Evolutionary conservation across 2,329 filamentous ascomycete genomes (phyloP).

Genomic region (Geosmithia flava): DNA sequence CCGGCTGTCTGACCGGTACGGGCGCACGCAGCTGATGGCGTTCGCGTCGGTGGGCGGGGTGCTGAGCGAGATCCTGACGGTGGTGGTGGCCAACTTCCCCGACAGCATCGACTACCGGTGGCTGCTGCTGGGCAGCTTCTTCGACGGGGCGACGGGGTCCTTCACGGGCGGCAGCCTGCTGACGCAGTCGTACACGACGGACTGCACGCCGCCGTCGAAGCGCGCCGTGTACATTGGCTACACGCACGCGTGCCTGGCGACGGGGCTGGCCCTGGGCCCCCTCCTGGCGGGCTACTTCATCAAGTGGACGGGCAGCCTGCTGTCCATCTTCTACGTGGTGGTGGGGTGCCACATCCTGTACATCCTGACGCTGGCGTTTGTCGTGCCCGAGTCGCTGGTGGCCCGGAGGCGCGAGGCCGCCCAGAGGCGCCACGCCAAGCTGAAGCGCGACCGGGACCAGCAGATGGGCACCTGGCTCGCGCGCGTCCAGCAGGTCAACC

Average conservation of each 20-base stretch:
- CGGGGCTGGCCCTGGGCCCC: constrained; percentile 79
- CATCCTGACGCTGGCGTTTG: constrained; percentile 55
- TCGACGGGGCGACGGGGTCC: constrained; percentile 79
- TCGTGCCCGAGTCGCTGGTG: constrained; percentile 77
- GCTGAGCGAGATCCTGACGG: constrained; percentile 61
- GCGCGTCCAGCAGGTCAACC: constrained; percentile 40
- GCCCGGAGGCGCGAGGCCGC: constrained; percentile 58
- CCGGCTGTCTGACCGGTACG: constrained; percentile 75
- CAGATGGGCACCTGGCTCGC: constrained; percentile 14
- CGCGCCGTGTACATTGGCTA: constrained; percentile 79
- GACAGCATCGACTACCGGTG: constrained; percentile 63
- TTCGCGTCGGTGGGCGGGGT: constrained; percentile 66
- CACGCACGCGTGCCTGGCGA: constrained; percentile 80
- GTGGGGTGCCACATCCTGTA: constrained; percentile 63
- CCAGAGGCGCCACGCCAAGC: constrained; percentile 49
- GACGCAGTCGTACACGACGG: constrained; percentile 76
- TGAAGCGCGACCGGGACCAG: constrained; percentile 23
- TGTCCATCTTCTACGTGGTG: constrained; percentile 77
- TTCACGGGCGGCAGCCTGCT: constrained; percentile 72
- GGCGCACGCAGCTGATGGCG: constrained; percentile 62
- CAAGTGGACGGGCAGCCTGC: constrained; percentile 57
- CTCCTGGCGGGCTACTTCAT: constrained; percentile 71
- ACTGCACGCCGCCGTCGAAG: constrained; percentile 71
- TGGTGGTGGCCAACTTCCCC: constrained; percentile 65
- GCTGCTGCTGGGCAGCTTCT: constrained; percentile 61